These are phyloP conservation scores for Alloteropsis semialata DNA, from an alignment of 176 grass and related monocot genomes.

Conservation along the genomic window DNA sequence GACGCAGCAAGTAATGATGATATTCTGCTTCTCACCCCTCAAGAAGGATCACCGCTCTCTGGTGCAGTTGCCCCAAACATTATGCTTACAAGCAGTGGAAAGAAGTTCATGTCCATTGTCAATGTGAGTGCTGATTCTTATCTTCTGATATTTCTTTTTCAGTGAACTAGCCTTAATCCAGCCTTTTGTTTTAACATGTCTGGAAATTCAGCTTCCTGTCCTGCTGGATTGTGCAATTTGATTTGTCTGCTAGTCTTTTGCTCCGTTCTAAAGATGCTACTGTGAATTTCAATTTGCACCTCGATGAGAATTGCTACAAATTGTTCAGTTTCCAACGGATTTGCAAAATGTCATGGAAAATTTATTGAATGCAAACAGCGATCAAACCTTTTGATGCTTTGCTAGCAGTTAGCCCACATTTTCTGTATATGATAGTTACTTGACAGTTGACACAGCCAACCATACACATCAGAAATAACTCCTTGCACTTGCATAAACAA, in stretches of 20 bases:
- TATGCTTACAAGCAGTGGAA: conserved; percentile 74
- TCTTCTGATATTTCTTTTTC: conserved; percentile 13
- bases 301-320: not conserved
- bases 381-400: not conserved
- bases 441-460: conserved; percentile 18
- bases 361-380: not conserved
- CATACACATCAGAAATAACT: not conserved
- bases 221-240: not conserved
- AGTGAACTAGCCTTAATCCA: conserved; percentile 11
- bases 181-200: conserved; percentile 8
- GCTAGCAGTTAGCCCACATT: conserved; percentile 4
- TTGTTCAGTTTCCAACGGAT: not conserved
- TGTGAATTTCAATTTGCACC: not conserved
- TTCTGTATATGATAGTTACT: not conserved
- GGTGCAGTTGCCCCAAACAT: conserved; percentile 47
- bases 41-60: conserved; percentile 47
- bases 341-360: not conserved
- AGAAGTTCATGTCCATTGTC: conserved; percentile 85
- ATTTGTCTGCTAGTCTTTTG: not conserved
- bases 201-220: conserved; percentile 18
- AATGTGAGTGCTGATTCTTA: conserved; percentile 56
- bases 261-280: conserved; percentile 5
- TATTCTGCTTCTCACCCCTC: conserved; percentile 43
- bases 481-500: not conserved
- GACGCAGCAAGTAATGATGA: conserved; percentile 71